These are phyloP conservation scores for Litchi chinensis DNA, from an alignment of 345 rosid species.

Conservation along the genomic window DNA sequence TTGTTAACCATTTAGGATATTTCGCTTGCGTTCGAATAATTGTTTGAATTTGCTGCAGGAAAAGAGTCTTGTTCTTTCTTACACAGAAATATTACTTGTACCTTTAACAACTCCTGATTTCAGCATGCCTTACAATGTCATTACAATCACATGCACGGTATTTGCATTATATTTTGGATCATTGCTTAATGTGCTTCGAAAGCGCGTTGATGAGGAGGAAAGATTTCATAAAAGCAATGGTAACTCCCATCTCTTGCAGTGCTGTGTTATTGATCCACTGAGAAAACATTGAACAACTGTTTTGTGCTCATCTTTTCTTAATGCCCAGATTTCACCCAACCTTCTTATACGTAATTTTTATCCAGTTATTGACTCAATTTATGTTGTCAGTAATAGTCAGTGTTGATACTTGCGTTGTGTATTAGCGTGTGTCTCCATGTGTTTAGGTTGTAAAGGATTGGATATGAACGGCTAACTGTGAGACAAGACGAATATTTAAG, in stretches of 20 bases:
- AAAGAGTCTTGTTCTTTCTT: slow-evolving; percentile 57
- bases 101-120: slow-evolving; percentile 97
- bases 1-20: slow-evolving; percentile 7
- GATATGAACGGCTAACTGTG: background rate
- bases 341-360: background rate
- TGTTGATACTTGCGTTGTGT: background rate
- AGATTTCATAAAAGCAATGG: slow-evolving; percentile 72
- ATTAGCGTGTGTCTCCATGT: background rate
- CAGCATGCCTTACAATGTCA: slow-evolving; percentile 99
- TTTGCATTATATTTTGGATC: slow-evolving; percentile 92
- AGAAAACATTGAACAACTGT: background rate
- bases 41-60: slow-evolving; percentile 53
- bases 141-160: slow-evolving; percentile 89
- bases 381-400: background rate
- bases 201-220: slow-evolving; percentile 79
- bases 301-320: background rate
- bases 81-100: slow-evolving; percentile 89
- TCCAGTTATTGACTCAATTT: background rate
- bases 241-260: slow-evolving; percentile 30
- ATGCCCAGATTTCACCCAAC: background rate
- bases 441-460: background rate
- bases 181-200: slow-evolving; percentile 76
- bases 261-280: background rate
- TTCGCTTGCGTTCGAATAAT: slow-evolving; percentile 11
- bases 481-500: background rate